Evolutionary conservation across 176 grass and related monocot species (phyloP).

Genomic region (Cymbopogon citratus): DNA sequence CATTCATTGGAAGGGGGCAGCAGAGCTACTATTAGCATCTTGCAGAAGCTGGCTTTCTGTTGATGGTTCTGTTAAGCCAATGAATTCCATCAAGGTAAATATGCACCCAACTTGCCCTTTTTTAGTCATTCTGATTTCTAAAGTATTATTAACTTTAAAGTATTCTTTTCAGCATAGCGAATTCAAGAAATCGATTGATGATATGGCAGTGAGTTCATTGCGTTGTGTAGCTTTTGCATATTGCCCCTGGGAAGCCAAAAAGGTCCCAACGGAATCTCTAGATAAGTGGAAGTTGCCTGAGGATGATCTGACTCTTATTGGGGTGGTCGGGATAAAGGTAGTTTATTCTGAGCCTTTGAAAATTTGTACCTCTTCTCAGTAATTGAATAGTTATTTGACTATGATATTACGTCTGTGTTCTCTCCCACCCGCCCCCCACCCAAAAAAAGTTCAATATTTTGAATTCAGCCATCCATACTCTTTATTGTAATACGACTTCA

Average conservation of each 20-base stretch:
- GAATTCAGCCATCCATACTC: not conserved
- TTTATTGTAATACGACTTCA: not conserved
- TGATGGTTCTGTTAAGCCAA: slow-evolving; percentile 61
- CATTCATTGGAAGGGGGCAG: slow-evolving; percentile 96
- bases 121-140: not conserved
- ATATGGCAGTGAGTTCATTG: slow-evolving; percentile 68
- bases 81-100: slow-evolving; percentile 58
- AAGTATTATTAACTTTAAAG: not conserved
- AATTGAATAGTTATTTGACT: not conserved
- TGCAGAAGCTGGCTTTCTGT: slow-evolving; percentile 68
- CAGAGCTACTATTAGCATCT: slow-evolving; percentile 71
- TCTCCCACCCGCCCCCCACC: too few relatives aligned
- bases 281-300: slow-evolving; percentile 85
- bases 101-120: not conserved
- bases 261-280: slow-evolving; percentile 55
- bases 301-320: slow-evolving; percentile 69
- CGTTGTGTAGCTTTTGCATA: slow-evolving; percentile 91
- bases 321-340: slow-evolving; percentile 88
- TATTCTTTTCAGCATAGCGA: slow-evolving; percentile 53
- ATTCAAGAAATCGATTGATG: slow-evolving; percentile 68
- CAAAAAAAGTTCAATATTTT: not conserved
- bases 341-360: slow-evolving; percentile 9
- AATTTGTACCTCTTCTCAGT: not conserved
- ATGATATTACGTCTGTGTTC: not conserved
- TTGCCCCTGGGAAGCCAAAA: slow-evolving; percentile 38